Conservation (phyloP, 129 eudicot genomes). For the Tanacetum coccineum region DNA sequence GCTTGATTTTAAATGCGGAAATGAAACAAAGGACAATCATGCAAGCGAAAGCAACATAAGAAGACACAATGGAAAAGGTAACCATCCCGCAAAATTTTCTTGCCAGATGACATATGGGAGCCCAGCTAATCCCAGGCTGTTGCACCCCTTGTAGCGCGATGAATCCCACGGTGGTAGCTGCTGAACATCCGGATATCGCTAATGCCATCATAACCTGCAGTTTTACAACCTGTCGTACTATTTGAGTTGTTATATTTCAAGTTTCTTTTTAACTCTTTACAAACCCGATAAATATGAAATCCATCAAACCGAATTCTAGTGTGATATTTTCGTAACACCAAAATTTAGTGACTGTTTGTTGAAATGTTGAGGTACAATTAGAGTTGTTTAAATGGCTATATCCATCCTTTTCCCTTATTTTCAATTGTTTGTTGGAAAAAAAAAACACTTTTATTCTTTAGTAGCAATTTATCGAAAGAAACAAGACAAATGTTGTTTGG, state of each 20-base stretch:
- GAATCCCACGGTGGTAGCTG: conserved; percentile 28
- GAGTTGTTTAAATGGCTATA: neutral
- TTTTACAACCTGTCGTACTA: no score
- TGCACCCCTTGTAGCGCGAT: conserved; percentile 25
- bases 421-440: no score
- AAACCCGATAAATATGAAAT: no score
- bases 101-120: conserved; percentile 26
- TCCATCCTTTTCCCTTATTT: no score
- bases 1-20: conserved; percentile 25
- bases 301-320: no score
- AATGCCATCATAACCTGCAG: conserved; percentile 30
- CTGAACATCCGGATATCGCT: conserved; percentile 25
- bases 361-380: no score
- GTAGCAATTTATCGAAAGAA: no score
- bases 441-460: no score
- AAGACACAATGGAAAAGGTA: conserved; percentile 26
- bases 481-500: neutral
- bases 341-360: no score
- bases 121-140: conserved; percentile 33
- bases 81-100: conserved; percentile 27
- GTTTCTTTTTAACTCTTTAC: neutral
- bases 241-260: no score
- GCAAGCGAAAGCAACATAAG: conserved; percentile 33
- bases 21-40: conserved; percentile 16
- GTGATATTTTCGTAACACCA: no score